These are phyloP conservation scores for Lactarius hengduanensis DNA, from an alignment of 768 basidiomycete genomes.

Conservation along the genomic window DNA sequence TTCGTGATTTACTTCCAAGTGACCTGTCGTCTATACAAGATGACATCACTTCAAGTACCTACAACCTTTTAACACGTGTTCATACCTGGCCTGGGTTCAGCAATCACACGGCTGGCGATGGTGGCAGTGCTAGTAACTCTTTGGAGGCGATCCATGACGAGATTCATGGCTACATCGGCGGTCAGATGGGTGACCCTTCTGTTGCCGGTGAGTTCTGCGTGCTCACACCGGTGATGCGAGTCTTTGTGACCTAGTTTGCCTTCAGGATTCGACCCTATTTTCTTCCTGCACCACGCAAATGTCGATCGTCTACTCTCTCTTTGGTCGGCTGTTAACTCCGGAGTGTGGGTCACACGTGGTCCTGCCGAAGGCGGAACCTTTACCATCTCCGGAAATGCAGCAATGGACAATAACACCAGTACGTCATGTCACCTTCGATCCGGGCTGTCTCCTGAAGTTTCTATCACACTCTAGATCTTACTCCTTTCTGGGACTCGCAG, in stretches of 20 bases:
- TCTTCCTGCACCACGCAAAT: conserved; percentile 54
- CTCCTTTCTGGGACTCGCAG: conserved; percentile 47
- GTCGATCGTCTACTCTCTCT: conserved; percentile 53
- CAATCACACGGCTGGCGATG: conserved; percentile 43
- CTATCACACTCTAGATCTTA: conserved; percentile 37
- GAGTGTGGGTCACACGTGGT: conserved; percentile 39
- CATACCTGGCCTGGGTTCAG: conserved; percentile 47
- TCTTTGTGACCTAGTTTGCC: conserved; percentile 31
- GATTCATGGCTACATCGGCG: conserved; percentile 39
- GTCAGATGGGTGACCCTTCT: conserved; percentile 27
- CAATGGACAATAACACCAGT: conserved; percentile 19
- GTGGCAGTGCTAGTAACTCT: conserved; percentile 44
- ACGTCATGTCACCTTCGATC: not conserved
- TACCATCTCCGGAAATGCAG: conserved; percentile 12
- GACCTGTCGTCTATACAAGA: conserved; percentile 17
- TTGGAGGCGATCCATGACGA: conserved; percentile 51
- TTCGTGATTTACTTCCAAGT: not conserved
- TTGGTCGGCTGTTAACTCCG: conserved; percentile 48
- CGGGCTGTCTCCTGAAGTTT: not conserved
- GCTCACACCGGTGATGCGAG: conserved; percentile 39
- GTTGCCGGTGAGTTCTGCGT: conserved; percentile 40
- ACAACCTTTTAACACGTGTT: conserved; percentile 41
- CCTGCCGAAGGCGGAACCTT: conserved; percentile 27
- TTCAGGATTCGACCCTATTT: conserved; percentile 51
- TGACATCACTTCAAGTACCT: conserved; percentile 17